Conservation (phyloP, 345 rosid genomes). For the Carallia pectinifolia region DNA sequence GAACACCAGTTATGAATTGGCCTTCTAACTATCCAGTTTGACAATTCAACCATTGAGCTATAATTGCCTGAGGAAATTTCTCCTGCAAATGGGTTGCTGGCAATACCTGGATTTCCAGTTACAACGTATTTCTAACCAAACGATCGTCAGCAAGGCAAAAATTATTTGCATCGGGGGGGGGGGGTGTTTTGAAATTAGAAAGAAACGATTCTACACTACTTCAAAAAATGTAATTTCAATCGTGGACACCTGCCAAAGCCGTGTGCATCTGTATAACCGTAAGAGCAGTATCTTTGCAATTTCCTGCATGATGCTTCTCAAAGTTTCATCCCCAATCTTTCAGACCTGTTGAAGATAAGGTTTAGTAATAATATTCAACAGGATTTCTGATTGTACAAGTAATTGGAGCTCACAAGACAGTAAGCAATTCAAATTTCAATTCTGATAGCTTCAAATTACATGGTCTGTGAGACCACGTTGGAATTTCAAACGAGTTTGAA, state of each 20-base stretch:
- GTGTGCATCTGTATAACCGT: neutral
- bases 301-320: neutral
- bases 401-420: neutral
- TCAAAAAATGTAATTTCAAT: neutral
- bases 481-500: neutral
- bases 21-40: too few relatives aligned
- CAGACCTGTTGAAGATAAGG: neutral
- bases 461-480: neutral
- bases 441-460: neutral
- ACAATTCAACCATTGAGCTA: too few relatives aligned
- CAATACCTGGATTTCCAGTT: too few relatives aligned
- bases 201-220: neutral
- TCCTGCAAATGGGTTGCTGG: neutral
- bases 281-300: neutral
- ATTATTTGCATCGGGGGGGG: neutral
- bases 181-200: conserved; percentile 35
- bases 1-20: too few relatives aligned
- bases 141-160: neutral
- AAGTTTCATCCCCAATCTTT: neutral
- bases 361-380: conserved; percentile 9
- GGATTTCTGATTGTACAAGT: conserved; percentile 4
- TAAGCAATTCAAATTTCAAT: neutral
- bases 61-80: neutral
- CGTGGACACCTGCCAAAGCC: neutral
- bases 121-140: neutral